Evolutionary conservation across 345 rosid species (phyloP).

Genomic region (Lepidium didymum): DNA sequence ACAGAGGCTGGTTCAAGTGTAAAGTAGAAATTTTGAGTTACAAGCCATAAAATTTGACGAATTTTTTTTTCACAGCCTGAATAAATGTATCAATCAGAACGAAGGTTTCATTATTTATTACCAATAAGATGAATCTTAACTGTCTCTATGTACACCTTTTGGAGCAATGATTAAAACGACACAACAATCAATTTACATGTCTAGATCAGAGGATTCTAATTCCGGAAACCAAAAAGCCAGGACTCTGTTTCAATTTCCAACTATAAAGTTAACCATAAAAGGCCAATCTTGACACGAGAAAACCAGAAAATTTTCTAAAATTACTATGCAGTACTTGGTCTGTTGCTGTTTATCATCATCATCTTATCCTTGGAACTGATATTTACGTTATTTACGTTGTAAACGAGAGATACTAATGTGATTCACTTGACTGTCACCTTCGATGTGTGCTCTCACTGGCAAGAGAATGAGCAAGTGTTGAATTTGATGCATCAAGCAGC

Average conservation of each 20-base stretch:
- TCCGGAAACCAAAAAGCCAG: background rate
- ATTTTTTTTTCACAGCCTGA: background rate
- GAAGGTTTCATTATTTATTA: background rate
- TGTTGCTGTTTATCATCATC: slow-evolving; percentile 1
- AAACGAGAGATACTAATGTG: background rate
- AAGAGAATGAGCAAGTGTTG: background rate
- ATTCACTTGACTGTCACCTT: slow-evolving; percentile 1
- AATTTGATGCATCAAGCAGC: background rate
- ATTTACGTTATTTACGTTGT: slow-evolving; percentile 16
- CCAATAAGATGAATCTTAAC: background rate
- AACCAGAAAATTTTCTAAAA: background rate
- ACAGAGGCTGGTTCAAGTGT: slow-evolving; percentile 11
- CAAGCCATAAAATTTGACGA: background rate
- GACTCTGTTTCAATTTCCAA: background rate
- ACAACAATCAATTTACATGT: slow-evolving; percentile 2
- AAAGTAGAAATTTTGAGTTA: slow-evolving; percentile 3
- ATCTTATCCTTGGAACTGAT: slow-evolving; percentile 1
- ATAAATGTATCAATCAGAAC: background rate
- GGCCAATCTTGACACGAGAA: background rate
- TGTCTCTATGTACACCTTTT: background rate
- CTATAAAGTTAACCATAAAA: background rate
- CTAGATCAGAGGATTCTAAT: background rate
- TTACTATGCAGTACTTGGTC: background rate
- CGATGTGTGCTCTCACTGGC: background rate
- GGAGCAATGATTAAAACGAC: background rate